Percentiles rank a stretch among this genome's conserved stretches.
Conservation (phyloP, 2,329 filamentous ascomycete species). For the Colletotrichum caudatum region DNA sequence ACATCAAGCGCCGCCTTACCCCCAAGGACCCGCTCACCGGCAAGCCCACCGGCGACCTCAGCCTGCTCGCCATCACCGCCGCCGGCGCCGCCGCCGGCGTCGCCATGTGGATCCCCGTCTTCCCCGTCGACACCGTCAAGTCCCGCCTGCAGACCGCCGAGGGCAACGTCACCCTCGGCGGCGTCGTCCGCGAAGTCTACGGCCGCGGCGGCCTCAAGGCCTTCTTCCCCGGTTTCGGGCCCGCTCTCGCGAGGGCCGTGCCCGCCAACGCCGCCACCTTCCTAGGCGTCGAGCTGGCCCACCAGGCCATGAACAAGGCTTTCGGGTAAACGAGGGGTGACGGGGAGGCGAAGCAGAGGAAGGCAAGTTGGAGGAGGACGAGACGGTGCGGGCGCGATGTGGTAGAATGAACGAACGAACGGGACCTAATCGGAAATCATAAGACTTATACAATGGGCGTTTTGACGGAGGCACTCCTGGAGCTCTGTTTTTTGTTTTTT, state of each 20-base stretch:
- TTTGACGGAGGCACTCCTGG: slow-evolving; percentile 12
- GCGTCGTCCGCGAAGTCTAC: slow-evolving; percentile 87
- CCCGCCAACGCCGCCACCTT: slow-evolving; percentile 98
- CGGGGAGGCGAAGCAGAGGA: background rate
- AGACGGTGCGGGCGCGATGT: background rate
- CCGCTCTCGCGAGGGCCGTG: slow-evolving; percentile 90
- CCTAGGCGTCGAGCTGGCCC: slow-evolving; percentile 84
- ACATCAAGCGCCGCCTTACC: slow-evolving; percentile 88
- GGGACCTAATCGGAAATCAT: background rate
- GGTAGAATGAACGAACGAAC: background rate
- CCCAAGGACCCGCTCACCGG: slow-evolving; percentile 82
- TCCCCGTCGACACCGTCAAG: slow-evolving; percentile 98
- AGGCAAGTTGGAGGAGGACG: too few species aligned
- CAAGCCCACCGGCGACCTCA: slow-evolving; percentile 80
- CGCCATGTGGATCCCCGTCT: slow-evolving; percentile 99
- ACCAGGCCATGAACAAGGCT: slow-evolving; percentile 83
- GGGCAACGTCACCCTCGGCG: slow-evolving; percentile 82
- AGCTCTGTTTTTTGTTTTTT: background rate
- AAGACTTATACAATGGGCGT: slow-evolving; percentile 5
- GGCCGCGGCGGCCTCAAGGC: slow-evolving; percentile 84
- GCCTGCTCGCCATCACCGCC: slow-evolving; percentile 82
- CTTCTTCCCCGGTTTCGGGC: slow-evolving; percentile 97
- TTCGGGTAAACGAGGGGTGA: slow-evolving; percentile 60
- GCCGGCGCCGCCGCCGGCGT: slow-evolving; percentile 93
- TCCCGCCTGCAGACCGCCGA: slow-evolving; percentile 91